phyloP scores from a whole-genome alignment of 2,329 filamentous ascomycete species.

The Ilyonectria sp. region DNA sequence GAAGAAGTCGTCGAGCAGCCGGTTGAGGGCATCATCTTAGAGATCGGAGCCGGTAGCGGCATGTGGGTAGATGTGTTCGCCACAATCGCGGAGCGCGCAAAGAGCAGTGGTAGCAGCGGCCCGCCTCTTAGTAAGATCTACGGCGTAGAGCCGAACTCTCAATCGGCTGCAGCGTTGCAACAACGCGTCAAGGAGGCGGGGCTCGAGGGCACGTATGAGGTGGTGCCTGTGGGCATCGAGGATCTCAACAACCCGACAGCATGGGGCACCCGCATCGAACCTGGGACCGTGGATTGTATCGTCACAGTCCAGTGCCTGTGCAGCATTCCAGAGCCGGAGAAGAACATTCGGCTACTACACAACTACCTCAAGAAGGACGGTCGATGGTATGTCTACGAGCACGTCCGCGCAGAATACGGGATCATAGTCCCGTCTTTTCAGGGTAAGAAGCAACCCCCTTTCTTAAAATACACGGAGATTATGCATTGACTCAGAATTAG shows the following conservation, averaged over 20 bases:
- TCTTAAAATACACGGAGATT: background rate
- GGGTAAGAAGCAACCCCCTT: constrained; percentile 56
- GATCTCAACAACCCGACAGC: constrained; percentile 60
- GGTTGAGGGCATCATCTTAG: constrained; percentile 68
- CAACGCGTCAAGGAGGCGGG: constrained; percentile 65
- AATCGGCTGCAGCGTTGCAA: constrained; percentile 65
- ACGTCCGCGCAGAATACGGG: constrained; percentile 62
- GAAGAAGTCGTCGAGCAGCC: constrained; percentile 53
- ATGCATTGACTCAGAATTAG: constrained; percentile 48
- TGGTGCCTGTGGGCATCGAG: constrained; percentile 75
- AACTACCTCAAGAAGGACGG: constrained; percentile 73
- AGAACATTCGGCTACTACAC: constrained; percentile 70
- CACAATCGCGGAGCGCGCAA: constrained; percentile 41
- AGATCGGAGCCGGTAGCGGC: constrained; percentile 74
- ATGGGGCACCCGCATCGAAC: constrained; percentile 63
- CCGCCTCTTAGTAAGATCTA: constrained; percentile 63
- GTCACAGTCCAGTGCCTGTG: constrained; percentile 75
- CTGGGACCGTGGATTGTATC: constrained; percentile 71
- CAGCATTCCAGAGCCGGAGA: constrained; percentile 72
- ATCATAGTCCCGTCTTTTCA: constrained; percentile 61
- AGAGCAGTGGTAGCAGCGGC: constrained; percentile 31
- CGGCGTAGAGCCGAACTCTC: constrained; percentile 75
- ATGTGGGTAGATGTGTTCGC: constrained; percentile 72
- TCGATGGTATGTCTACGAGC: constrained; percentile 75
- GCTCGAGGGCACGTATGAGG: constrained; percentile 70